phyloP scores from a whole-genome alignment of 441 rosid genomes.

The Bruguiera hainesii region DNA sequence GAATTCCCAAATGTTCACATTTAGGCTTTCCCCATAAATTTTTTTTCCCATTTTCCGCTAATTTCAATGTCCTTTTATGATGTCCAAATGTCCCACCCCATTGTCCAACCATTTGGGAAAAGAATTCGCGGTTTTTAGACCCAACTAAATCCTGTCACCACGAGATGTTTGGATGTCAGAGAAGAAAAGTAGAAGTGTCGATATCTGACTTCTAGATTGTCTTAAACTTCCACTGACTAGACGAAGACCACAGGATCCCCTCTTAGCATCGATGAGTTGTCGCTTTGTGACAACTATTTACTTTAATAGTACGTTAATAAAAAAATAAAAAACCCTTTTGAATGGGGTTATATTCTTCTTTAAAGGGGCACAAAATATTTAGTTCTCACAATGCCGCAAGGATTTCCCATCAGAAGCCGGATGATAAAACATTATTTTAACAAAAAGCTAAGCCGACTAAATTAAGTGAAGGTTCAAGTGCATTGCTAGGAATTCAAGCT shows the following conservation, averaged over 20 bases:
- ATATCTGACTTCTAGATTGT: conserved; percentile 4
- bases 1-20: not conserved
- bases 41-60: not conserved
- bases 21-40: not conserved
- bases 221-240: conserved; percentile 7
- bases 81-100: too few species aligned
- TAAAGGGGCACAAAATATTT: conserved; percentile 19
- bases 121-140: too few species aligned
- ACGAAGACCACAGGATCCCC: conserved; percentile 24
- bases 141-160: too few species aligned
- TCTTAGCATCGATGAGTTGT: conserved; percentile 34
- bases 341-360: conserved; percentile 19
- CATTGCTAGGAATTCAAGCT: not conserved
- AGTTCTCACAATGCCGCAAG: conserved; percentile 1
- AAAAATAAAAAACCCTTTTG: conserved; percentile 10
- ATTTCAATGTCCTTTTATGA: too few species aligned
- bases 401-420: not conserved
- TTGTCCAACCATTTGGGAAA: too few species aligned
- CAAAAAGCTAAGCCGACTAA: not conserved
- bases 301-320: conserved; percentile 23
- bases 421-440: conserved; percentile 7
- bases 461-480: not conserved
- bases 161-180: too few species aligned
- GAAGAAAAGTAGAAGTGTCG: too few species aligned
- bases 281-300: conserved; percentile 20